A percentile compares a stretch with the other conserved stretches of the same genome.
These are phyloP conservation scores for Aphanomyces cochlioides DNA, from an alignment of 352 stramenopile genomes.

Conservation along the genomic window DNA sequence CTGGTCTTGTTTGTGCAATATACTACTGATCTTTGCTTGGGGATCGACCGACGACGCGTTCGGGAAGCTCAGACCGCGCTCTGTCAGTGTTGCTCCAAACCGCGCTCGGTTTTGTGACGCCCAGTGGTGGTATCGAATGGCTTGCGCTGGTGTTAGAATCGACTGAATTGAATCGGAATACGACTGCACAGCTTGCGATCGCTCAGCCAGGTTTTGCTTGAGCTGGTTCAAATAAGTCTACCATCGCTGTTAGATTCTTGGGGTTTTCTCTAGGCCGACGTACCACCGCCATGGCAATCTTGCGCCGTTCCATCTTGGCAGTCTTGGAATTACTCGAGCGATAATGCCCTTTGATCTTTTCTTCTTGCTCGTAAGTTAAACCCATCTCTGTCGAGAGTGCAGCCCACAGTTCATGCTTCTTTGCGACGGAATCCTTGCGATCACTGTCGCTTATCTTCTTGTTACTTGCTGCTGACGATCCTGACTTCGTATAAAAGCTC, in stretches of 20 bases:
- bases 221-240: constrained; percentile 88
- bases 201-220: constrained; percentile 75
- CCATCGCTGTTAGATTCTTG: not conserved
- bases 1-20: constrained; percentile 80
- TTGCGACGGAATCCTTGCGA: constrained; percentile 41
- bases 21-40: constrained; percentile 38
- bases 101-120: constrained; percentile 63
- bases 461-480: constrained; percentile 37
- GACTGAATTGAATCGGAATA: constrained; percentile 80
- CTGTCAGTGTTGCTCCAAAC: constrained; percentile 1
- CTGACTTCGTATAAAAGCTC: constrained; percentile 64
- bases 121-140: constrained; percentile 77
- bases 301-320: constrained; percentile 76
- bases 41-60: constrained; percentile 19
- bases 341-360: constrained; percentile 85
- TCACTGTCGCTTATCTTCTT: constrained; percentile 65
- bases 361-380: constrained; percentile 86
- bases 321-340: constrained; percentile 74
- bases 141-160: constrained; percentile 81
- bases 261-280: constrained; percentile 9
- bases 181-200: constrained; percentile 70
- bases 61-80: constrained; percentile 8
- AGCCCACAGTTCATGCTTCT: constrained; percentile 82
- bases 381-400: constrained; percentile 70
- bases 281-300: constrained; percentile 80